Evolutionary conservation across 352 stramenopile species (phyloP).

Genomic region (Globisporangium parvum): DNA sequence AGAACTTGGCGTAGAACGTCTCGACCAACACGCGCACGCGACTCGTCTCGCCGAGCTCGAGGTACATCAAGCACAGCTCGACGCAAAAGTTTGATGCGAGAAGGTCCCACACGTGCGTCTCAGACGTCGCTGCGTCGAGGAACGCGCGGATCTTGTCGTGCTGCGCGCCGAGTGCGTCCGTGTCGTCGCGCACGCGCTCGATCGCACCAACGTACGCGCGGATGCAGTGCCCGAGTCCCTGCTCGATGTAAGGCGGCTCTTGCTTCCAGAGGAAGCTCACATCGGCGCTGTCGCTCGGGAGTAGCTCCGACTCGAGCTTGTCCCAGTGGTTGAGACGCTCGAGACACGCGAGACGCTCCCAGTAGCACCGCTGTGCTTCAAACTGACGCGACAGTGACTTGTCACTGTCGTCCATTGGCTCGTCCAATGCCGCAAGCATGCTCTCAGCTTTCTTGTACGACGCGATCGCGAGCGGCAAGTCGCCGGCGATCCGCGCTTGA

Average conservation of each 20-base stretch:
- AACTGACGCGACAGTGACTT: conserved; percentile 22
- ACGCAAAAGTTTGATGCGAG: conserved; percentile 42
- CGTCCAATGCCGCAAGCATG: conserved; percentile 32
- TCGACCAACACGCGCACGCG: conserved; percentile 52
- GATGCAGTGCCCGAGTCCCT: conserved; percentile 52
- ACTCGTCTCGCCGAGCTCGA: conserved; percentile 37
- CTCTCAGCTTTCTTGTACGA: conserved; percentile 69
- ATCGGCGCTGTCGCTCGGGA: conserved; percentile 7
- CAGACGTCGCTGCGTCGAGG: conserved; percentile 19
- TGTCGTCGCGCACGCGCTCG: conserved; percentile 7
- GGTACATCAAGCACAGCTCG: conserved; percentile 38
- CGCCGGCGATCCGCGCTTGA: conserved; percentile 56
- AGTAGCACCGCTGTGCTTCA: conserved; percentile 53
- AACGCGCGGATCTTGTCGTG: conserved; percentile 13
- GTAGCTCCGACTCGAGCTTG: conserved; percentile 40
- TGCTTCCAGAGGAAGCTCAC: conserved; percentile 49
- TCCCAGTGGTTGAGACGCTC: conserved; percentile 71
- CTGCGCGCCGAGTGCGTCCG: not conserved
- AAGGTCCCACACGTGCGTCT: conserved; percentile 29
- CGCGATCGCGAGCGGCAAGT: conserved; percentile 58
- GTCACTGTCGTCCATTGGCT: conserved; percentile 23
- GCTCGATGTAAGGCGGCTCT: conserved; percentile 55
- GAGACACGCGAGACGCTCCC: conserved; percentile 57
- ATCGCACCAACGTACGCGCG: conserved; percentile 34
- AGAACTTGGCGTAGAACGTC: conserved; percentile 43